Evolutionary conservation across 192 early-diverging fungal genomes (phyloP).

Genomic region (Gamsiella multidivaricata): DNA sequence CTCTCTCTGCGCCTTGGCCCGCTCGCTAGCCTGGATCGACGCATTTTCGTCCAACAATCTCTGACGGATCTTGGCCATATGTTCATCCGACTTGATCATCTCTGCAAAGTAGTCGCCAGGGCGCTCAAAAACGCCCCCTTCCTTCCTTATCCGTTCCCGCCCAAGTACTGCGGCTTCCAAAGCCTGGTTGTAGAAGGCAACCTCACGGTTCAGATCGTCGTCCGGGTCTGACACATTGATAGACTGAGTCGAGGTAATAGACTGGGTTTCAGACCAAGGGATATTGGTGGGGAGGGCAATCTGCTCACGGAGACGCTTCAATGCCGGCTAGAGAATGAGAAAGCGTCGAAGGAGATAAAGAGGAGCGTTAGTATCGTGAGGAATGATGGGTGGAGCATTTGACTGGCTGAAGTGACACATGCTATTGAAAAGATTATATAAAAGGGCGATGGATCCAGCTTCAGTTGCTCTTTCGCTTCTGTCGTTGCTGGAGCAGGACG

Average conservation of each 20-base stretch:
- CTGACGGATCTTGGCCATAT: conserved; percentile 92
- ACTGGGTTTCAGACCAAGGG: conserved; percentile 79
- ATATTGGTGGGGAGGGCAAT: conserved; percentile 65
- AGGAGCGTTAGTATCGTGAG: neutral
- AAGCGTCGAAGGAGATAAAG: neutral
- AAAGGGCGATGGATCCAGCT: too few relatives aligned
- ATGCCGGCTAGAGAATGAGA: conserved; percentile 61
- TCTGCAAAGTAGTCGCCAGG: conserved; percentile 98
- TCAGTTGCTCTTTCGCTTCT: neutral
- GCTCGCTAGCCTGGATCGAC: conserved; percentile 81
- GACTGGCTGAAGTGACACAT: too few relatives aligned
- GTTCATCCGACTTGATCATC: conserved; percentile 97
- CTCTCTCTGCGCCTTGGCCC: conserved; percentile 88
- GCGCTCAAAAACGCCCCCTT: conserved; percentile 80
- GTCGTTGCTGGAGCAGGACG: neutral
- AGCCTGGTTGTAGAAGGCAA: conserved; percentile 94
- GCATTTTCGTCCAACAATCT: conserved; percentile 86
- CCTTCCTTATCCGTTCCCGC: conserved; percentile 68
- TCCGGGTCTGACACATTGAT: conserved; percentile 70
- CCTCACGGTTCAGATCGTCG: conserved; percentile 93
- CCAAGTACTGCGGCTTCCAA: conserved; percentile 79
- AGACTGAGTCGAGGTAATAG: conserved; percentile 66
- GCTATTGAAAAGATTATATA: too few relatives aligned
- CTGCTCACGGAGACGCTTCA: conserved; percentile 68
- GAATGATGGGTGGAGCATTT: too few relatives aligned